Base-by-base conservation (phyloP, 441 rosid genomes). In the Jatropha podagrica region DNA sequence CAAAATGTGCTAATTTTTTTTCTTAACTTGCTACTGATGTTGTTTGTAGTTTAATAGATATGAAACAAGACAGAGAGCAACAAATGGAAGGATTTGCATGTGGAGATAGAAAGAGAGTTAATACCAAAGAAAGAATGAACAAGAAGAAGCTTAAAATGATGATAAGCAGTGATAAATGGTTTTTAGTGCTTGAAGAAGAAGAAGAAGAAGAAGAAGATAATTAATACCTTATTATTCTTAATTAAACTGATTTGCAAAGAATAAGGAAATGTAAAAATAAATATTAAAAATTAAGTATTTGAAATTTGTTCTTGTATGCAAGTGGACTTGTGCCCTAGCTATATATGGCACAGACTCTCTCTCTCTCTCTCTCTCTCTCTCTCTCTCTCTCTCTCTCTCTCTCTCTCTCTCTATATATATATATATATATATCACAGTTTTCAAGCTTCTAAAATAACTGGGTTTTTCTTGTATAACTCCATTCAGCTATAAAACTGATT, bases 401-500 rank as follows among this genome's bases (percentile, higher is more conserved):
- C 23, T 23, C 23, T 23, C 78, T 81, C 79, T 71, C 65, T 26
- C 70, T 63, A n/a, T n/a, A n/a, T n/a, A n/a, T n/a, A n/a, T n/a
- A n/a, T n/a, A 48, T 72, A 80, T 73, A 75, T 54, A 32, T 58
- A 9, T 68, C 79, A 78, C 83, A 23, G 54, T 76, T 77, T 81
- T 79, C 83, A 70, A 71, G 72, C 18, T 59, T 73, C 74, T 75
- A 63, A 49, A 60, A 76, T 79, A 61, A 71, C 68, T 38, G 70
- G 46, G 74, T 15, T 32, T 74, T 61, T 71, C 62, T 77, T 52
- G 60, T 20, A 37, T 27, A 73, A 74, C 77, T 55, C 74, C 79
- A 83, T 79, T 80, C 59, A 67, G 77, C n/a, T 18, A 77, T 65
- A 74, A 78, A 75, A 74, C 72, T 80, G 88, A 88, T 88, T 84